Conservation (phyloP, 495 filamentous ascomycete genomes). For the Penicillium verhagenii region DNA sequence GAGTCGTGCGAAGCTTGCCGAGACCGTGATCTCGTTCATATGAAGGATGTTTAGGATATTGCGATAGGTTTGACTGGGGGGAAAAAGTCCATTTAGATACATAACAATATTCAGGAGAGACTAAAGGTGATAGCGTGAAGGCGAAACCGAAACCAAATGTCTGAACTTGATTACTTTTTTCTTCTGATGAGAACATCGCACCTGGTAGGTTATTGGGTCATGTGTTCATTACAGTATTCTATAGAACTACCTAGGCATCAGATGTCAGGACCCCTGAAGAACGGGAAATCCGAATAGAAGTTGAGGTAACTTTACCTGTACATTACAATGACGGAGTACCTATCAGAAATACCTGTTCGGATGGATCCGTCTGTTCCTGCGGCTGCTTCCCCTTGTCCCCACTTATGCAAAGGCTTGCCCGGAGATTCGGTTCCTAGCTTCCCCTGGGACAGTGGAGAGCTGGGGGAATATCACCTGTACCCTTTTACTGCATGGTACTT, state of each 20-base stretch:
- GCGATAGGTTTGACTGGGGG: slow-evolving; percentile 1
- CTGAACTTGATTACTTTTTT: slow-evolving; percentile 21
- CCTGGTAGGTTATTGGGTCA: too few relatives aligned
- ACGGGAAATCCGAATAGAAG: not conserved
- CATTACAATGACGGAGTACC: too few relatives aligned
- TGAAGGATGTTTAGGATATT: not conserved
- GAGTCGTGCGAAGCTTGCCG: slow-evolving; percentile 9
- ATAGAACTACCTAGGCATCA: slow-evolving; percentile 24
- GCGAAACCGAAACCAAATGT: slow-evolving; percentile 13
- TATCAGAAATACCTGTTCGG: slow-evolving; percentile 15
- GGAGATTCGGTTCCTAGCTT: slow-evolving; percentile 27
- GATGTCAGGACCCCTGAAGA: slow-evolving; percentile 16
- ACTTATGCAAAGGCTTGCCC: slow-evolving; percentile 24
- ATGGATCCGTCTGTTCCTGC: slow-evolving; percentile 33
- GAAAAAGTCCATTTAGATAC: not conserved
- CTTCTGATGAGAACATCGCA: not conserved
- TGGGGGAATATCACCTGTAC: not conserved
- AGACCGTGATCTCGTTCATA: slow-evolving; percentile 8
- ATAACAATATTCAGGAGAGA: not conserved
- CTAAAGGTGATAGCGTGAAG: not conserved
- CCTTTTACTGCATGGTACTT: slow-evolving; percentile 16
- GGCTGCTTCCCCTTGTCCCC: slow-evolving; percentile 25
- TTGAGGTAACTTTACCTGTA: too few relatives aligned
- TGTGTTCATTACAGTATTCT: too few relatives aligned
- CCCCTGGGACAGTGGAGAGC: not conserved